Base-by-base conservation (phyloP, 1,139 yeast genomes). In the Blastobotrys illinoisensis region DNA sequence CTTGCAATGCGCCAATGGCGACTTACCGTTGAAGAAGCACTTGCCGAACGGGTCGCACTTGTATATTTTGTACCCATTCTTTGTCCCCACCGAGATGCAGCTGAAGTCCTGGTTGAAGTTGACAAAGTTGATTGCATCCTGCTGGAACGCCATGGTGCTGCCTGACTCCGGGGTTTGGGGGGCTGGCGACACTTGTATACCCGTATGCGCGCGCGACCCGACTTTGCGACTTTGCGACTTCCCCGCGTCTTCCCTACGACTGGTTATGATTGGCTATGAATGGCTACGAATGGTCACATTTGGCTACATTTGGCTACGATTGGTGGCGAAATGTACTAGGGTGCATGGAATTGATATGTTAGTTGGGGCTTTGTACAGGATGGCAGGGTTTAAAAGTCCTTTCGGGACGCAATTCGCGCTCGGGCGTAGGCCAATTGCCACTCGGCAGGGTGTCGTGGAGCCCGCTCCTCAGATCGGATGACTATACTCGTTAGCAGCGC, bases 71-170 rank as follows among this genome's bases (percentile, higher is more conserved):
- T 88, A 89, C n/a, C 96, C 95, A 54, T 75, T 75, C 49, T 79
- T 79, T 9, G 88, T 79, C 1, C 96, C 97, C 5, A 89, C 80
- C 1, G 97, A 89, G 26, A 91, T 79, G 68, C 97, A 91, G 56
- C 90, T 78, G 56, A 87, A 86, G 69, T 91, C 96, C 73, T 93
- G 99, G 71, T 93, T 93, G 76, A 93, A 93, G 52, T 86, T 81
- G 57, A 90, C 79, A 66, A 76, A 79, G 65, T 81, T 82, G 57
- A 83, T 65, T 18, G 54, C 54, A 26, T 54, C 54, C 47, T 18
- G 50, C 20, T 36, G 43, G 26, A 26, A 36, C 20, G 52, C 44
- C 49, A 51, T 47, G 32, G 14, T 26, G 48, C 43, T 11, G 32
- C n/a, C 40, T 16, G 48, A 16, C 13, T 5, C 11, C 28, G 48